These are phyloP conservation scores for Blastomyces gilchristii DNA, from an alignment of 2,329 filamentous ascomycete species.

Conservation along the genomic window DNA sequence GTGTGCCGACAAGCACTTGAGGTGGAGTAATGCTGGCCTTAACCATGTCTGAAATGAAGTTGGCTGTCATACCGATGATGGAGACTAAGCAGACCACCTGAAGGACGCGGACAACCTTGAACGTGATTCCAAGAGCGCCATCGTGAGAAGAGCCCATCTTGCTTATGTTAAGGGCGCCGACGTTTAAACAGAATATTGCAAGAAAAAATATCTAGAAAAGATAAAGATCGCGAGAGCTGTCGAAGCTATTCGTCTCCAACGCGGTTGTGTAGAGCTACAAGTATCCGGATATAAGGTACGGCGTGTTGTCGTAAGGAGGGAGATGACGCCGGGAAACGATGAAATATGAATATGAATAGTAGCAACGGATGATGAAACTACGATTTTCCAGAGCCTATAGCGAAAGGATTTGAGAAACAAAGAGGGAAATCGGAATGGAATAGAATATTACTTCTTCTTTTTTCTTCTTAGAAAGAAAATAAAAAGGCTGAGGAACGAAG, in stretches of 20 bases:
- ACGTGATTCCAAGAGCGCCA: slow-evolving; percentile 67
- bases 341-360: neutral
- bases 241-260: neutral
- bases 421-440: neutral
- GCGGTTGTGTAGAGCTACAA: neutral
- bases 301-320: neutral
- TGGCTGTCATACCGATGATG: slow-evolving; percentile 69
- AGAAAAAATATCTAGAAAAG: neutral
- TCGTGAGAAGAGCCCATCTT: slow-evolving; percentile 47
- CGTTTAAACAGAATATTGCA: neutral
- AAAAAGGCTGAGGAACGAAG: neutral
- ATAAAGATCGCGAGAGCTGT: neutral
- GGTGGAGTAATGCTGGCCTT: slow-evolving; percentile 55
- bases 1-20: slow-evolving; percentile 62
- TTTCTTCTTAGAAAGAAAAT: neutral
- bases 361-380: neutral
- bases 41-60: slow-evolving; percentile 72
- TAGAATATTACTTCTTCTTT: neutral
- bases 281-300: neutral
- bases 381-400: slow-evolving; percentile 6
- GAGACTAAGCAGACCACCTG: slow-evolving; percentile 62
- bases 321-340: neutral
- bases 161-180: slow-evolving; percentile 6
- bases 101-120: slow-evolving; percentile 61
- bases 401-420: neutral